Evolutionary conservation across 495 filamentous ascomycete genomes (phyloP), one percentile per base, ranked within the genome.

Genomic region (Podospora comata): DNA sequence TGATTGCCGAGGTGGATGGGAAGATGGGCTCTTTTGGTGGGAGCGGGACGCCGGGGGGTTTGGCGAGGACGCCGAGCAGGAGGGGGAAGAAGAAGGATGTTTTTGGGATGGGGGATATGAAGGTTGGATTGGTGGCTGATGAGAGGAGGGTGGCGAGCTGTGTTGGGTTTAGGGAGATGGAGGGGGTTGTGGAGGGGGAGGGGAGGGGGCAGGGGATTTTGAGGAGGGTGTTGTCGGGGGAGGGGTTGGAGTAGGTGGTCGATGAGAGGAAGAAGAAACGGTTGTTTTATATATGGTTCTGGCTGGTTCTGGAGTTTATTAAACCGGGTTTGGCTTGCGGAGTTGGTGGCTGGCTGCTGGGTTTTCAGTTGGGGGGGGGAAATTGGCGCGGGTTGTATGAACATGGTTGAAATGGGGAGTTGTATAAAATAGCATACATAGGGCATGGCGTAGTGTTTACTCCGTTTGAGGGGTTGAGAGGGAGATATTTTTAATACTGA

Each of bases 1-100:
- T 97, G 16, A 84, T 96, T 16, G 86, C 88, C n/a, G 88, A 89
- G 39, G 92, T 93, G 39, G 91, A 92, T 67, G 88, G 88, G 56
- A 87, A 89, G 67, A 88, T 84, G 44, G 89, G 89, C 23, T 86
- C 60, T 87, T 87, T 60, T 77, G 85, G 39, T 84, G 87, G 73
- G 7, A 63, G 70, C 7, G 23, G 62, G 69, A 83, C 80, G 23
- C 72, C 76, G 58, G 30, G 30, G 1, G 30, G 30, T 4, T 83
- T 84, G 48, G 79, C 80, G 3, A 83, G 80, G 69, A 83, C 80
- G 23, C 72, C 76, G 13, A 65, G 70, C 6, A 20, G 64, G 18
- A 58, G 71, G 23, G 39, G 70, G 58, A 72, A 68, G 65, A 72
- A 69, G 65, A 76, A 72, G 74, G 73, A 76, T 62, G 71, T 75